Conservation (phyloP, 192 early-diverging fungal genomes). For the Helicostylum pulchrum region DNA sequence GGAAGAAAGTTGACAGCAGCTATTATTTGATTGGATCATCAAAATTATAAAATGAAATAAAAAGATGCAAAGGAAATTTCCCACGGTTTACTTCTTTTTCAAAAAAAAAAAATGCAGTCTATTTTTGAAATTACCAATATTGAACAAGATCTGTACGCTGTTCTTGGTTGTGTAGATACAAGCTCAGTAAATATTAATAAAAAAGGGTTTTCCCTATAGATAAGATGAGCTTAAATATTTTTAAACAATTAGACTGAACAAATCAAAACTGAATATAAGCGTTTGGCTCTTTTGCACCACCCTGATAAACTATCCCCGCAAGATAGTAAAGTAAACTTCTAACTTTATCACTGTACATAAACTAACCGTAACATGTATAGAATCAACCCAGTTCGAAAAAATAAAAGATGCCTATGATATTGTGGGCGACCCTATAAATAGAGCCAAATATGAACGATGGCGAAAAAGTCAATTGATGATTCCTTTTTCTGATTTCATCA, state of each 20-base stretch:
- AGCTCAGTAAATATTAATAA: constrained; percentile 1
- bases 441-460: constrained; percentile 34
- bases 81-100: constrained; percentile 3
- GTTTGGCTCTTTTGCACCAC: constrained; percentile 26
- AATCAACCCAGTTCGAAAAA: constrained; percentile 3
- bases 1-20: no score
- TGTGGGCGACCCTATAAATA: constrained; percentile 14
- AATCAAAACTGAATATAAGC: constrained; percentile 30
- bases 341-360: no score
- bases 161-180: constrained; percentile 12
- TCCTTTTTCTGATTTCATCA: constrained; percentile 26
- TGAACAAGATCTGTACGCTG: constrained; percentile 6
- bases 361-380: neutral
- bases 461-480: constrained; percentile 17
- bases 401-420: constrained; percentile 33
- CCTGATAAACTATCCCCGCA: constrained; percentile 26
- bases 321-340: neutral
- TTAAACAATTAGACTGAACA: constrained; percentile 22
- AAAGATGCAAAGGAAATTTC: neutral
- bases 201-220: neutral
- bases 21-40: no score
- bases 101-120: no score
- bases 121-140: neutral
- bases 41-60: no score
- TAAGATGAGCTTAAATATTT: neutral